A percentile compares a stretch with the other conserved stretches of the same genome.
These are phyloP conservation scores for Pholiota conissans DNA, from an alignment of 768 basidiomycete species.

Conservation along the genomic window DNA sequence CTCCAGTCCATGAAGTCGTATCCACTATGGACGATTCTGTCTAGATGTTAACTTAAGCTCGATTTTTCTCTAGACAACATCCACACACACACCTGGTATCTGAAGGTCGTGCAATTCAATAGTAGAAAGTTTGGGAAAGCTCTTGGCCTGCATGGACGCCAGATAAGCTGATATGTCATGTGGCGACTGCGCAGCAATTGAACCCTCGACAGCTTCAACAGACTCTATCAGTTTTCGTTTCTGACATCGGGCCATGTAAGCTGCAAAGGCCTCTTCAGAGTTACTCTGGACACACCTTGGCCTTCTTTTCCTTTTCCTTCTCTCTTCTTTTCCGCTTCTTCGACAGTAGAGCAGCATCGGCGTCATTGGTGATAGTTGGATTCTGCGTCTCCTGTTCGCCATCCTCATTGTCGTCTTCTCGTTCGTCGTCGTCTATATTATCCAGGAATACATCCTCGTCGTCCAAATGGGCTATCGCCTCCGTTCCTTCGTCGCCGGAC, in stretches of 20 bases:
- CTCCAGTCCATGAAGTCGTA: slow-evolving; percentile 70
- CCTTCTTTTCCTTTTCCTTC: slow-evolving; percentile 72
- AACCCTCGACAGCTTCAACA: slow-evolving; percentile 36
- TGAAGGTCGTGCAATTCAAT: slow-evolving; percentile 80
- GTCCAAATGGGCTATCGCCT: slow-evolving; percentile 19
- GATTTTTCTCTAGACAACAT: slow-evolving; percentile 14
- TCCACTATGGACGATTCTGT: slow-evolving; percentile 75
- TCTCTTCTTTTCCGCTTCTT: slow-evolving; percentile 77
- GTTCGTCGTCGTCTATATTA: slow-evolving; percentile 27
- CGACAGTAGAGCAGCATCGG: slow-evolving; percentile 25
- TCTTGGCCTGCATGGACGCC: slow-evolving; percentile 63
- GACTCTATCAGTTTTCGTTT: slow-evolving; percentile 62
- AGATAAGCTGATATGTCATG: slow-evolving; percentile 62
- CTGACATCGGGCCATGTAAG: slow-evolving; percentile 33
- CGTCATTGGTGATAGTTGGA: slow-evolving; percentile 15
- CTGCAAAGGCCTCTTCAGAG: not conserved
- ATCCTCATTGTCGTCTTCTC: slow-evolving; percentile 23
- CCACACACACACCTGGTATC: slow-evolving; percentile 71
- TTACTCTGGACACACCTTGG: slow-evolving; percentile 47
- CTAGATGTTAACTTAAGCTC: slow-evolving; percentile 50
- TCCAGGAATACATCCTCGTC: slow-evolving; percentile 35
- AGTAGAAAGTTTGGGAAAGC: slow-evolving; percentile 64
- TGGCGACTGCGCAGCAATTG: slow-evolving; percentile 59
- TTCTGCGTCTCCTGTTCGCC: slow-evolving; percentile 22
- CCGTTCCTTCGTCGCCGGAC: slow-evolving; percentile 57